phyloP scores from a whole-genome alignment of 768 basidiomycete species.

The Leccinellum rugosiceps region DNA sequence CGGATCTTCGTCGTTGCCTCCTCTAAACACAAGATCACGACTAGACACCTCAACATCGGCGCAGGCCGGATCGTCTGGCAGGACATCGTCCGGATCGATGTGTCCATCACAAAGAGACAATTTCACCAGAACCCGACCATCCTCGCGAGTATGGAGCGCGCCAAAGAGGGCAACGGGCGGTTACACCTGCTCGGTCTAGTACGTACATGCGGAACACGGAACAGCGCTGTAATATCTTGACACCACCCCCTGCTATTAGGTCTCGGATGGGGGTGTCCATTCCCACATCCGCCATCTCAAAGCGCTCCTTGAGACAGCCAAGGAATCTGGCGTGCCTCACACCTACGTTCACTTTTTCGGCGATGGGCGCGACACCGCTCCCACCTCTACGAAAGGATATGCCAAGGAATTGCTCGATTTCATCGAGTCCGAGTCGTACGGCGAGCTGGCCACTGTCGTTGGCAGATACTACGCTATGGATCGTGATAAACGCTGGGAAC shows the following conservation, averaged over 20 bases:
- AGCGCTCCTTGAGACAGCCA: constrained; percentile 87
- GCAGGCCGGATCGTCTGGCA: constrained; percentile 97
- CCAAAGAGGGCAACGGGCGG: constrained; percentile 79
- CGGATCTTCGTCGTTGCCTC: neutral
- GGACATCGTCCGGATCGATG: constrained; percentile 94
- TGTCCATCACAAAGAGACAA: constrained; percentile 82
- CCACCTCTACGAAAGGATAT: constrained; percentile 76
- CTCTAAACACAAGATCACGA: neutral
- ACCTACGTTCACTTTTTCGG: constrained; percentile 93
- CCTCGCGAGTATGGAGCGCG: constrained; percentile 67
- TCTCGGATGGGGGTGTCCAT: constrained; percentile 97
- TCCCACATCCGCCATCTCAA: constrained; percentile 90
- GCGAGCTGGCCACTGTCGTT: constrained; percentile 79
- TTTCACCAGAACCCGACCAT: constrained; percentile 80
- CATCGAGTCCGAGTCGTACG: constrained; percentile 71
- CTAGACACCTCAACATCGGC: constrained; percentile 92
- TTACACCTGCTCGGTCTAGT: constrained; percentile 89
- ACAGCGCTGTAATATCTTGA: constrained; percentile 2
- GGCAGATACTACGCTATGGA: constrained; percentile 98
- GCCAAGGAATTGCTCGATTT: constrained; percentile 74
- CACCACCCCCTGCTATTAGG: constrained; percentile 40
- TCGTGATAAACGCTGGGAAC: constrained; percentile 95
- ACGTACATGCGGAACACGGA: constrained; percentile 20
- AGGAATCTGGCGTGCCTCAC: constrained; percentile 78
- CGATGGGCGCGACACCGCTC: constrained; percentile 93